Base-by-base conservation (phyloP, 2,329 filamentous ascomycete genomes). In the Aureobasidium subglaciale region DNA sequence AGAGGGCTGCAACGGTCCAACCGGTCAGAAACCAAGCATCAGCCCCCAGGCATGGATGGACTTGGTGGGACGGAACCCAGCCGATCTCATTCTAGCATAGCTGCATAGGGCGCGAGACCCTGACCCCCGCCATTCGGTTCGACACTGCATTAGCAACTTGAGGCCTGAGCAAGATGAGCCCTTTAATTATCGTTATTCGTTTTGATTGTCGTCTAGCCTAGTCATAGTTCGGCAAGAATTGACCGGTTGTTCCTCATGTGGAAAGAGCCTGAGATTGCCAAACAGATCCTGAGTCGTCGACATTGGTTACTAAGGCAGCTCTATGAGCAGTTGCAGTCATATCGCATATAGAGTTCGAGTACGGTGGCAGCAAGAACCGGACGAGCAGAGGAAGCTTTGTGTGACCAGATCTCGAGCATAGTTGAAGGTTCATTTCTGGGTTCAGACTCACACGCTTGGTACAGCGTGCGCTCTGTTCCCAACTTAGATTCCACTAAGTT, bases 401-500 rank as follows among this genome's bases (percentile, higher is more conserved):
- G 48, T 37, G 48, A 53, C 48, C 29, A 40, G 48, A 41, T 53
- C 10, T 37, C 48, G 32, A 30, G 25, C 68, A 34, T 62, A 61
- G 55, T 77, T 76, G 61, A 71, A 59, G 20, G 69, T 62, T 41
- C 34, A 50, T 20, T 27, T 15, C 27, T 54, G 34, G 37, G 29
- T 15, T 43, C 10, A 40, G 24, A 43, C 29, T 24, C 27, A 15
- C 8, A 20, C 18, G 38, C 50, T 38, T 43, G 50, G 50, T 43
- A 43, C 38, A 29, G 48, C 24, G 34, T 41, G 37, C 37, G 48
- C 35, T 37, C 48, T 53, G 37, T 43, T 54, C 38, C 38, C 15
- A 54, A 54, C 27, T 54, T 54, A 54, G 50, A 20, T 16, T 43
- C n/a, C 50, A 34, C 48, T 53, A 53, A 32, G 48, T 34, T 54